Evolutionary conservation across 352 stramenopile species (phyloP).

Genomic region (Pythium grandisporangium): DNA sequence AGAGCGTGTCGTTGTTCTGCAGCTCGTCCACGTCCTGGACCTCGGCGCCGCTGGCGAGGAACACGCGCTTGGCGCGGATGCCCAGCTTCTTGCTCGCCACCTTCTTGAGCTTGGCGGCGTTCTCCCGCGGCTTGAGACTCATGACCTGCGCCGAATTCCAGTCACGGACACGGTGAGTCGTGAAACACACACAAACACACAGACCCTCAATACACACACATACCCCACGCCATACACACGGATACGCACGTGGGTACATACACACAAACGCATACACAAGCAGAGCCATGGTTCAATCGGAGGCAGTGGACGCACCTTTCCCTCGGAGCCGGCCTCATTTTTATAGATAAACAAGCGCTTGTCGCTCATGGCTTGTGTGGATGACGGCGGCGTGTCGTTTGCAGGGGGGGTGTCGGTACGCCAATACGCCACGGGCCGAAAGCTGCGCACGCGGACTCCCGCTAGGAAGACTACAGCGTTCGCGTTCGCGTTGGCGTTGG

Average conservation of each 20-base stretch:
- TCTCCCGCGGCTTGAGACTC: conserved; percentile 69
- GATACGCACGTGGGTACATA: neutral
- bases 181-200: too few species aligned
- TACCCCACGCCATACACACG: neutral
- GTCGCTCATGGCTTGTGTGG: conserved; percentile 53
- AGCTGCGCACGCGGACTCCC: too few species aligned
- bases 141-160: conserved; percentile 37
- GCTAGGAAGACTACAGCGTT: too few species aligned
- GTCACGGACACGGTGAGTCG: too few species aligned
- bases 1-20: conserved; percentile 86
- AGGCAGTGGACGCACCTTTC: conserved; percentile 44
- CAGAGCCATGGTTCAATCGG: too few species aligned
- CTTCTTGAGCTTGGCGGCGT: conserved; percentile 69
- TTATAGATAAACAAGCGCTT: conserved; percentile 85
- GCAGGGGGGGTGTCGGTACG: too few species aligned
- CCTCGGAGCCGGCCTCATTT: conserved; percentile 76
- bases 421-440: too few species aligned
- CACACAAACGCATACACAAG: neutral
- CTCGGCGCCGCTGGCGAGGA: conserved; percentile 71
- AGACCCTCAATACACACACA: neutral
- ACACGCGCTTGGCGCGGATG: conserved; percentile 68
- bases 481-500: neutral
- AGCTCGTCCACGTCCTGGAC: conserved; percentile 83
- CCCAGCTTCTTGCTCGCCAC: conserved; percentile 79
- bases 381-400: neutral